A percentile compares a stretch with the other conserved stretches of the same genome.
phyloP scores from a whole-genome alignment of 176 grass and related monocot species.

The Saccharum spontaneum region DNA sequence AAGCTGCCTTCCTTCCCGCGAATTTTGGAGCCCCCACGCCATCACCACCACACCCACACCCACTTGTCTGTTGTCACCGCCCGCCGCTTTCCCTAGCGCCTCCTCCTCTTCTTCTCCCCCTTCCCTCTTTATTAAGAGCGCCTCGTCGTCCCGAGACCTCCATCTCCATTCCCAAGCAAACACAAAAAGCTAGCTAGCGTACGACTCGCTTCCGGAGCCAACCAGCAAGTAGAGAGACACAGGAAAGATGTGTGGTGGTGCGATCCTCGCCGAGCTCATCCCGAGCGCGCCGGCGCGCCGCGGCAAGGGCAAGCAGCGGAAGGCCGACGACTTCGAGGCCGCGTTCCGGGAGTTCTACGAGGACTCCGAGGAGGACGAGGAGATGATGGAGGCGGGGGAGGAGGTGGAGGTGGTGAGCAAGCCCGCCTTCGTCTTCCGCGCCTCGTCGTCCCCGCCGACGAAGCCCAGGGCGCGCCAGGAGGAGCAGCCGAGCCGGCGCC shows the following conservation, averaged over 20 bases:
- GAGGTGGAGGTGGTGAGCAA: slow-evolving; percentile 40
- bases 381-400: not conserved
- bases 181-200: not conserved
- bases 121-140: not conserved
- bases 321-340: slow-evolving; percentile 75
- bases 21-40: slow-evolving; percentile 27
- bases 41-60: not conserved
- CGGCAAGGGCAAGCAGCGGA: slow-evolving; percentile 19
- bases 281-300: slow-evolving; percentile 37
- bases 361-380: slow-evolving; percentile 37
- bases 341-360: slow-evolving; percentile 60
- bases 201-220: not conserved
- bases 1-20: not conserved
- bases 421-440: slow-evolving; percentile 32
- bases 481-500: not conserved
- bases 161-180: not conserved
- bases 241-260: slow-evolving; percentile 65
- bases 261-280: slow-evolving; percentile 70
- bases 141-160: not conserved
- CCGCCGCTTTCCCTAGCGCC: not conserved
- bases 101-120: not conserved
- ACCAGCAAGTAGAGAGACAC: not conserved
- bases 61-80: not conserved
- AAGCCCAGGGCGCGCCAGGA: not conserved
- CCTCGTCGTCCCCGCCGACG: not conserved